Percentiles rank a stretch among this genome's conserved stretches.
These are phyloP conservation scores for Megacollybia platyphylla DNA, from an alignment of 1,284 basidiomycete species.

Conservation along the genomic window DNA sequence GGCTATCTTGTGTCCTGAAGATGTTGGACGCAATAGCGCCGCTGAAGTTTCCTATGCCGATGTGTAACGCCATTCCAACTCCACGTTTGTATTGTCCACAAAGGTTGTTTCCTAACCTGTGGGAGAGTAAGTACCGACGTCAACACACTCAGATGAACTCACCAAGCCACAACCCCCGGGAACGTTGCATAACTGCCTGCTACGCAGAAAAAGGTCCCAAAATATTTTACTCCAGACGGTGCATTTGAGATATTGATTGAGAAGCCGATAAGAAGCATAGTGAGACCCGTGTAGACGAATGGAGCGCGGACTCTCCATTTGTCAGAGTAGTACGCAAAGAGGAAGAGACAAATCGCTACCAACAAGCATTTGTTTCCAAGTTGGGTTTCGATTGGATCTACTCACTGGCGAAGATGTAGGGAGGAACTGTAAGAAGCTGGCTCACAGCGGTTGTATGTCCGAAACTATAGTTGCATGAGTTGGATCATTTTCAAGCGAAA, in stretches of 20 bases:
- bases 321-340: conserved; percentile 50
- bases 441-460: conserved; percentile 43
- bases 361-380: background rate
- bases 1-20: conserved; percentile 43
- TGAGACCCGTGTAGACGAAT: conserved; percentile 44
- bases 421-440: conserved; percentile 59
- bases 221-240: conserved; percentile 40
- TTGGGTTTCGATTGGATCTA: conserved; percentile 1
- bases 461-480: conserved; percentile 24
- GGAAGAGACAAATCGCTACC: conserved; percentile 36
- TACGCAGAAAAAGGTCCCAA: conserved; percentile 54
- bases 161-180: conserved; percentile 60
- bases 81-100: conserved; percentile 56
- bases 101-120: conserved; percentile 47
- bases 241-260: conserved; percentile 44
- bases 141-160: conserved; percentile 7
- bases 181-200: conserved; percentile 47
- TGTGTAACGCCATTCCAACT: conserved; percentile 49
- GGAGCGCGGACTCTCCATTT: conserved; percentile 39
- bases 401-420: conserved; percentile 51
- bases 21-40: conserved; percentile 49
- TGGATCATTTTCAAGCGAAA: background rate
- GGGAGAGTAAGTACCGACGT: background rate
- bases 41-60: conserved; percentile 45
- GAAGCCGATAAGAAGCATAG: conserved; percentile 46